Evolutionary conservation across 2,329 filamentous ascomycete genomes (phyloP), one percentile per base, ranked within the genome.

Genomic region (Hypoxylon rubiginosum): DNA sequence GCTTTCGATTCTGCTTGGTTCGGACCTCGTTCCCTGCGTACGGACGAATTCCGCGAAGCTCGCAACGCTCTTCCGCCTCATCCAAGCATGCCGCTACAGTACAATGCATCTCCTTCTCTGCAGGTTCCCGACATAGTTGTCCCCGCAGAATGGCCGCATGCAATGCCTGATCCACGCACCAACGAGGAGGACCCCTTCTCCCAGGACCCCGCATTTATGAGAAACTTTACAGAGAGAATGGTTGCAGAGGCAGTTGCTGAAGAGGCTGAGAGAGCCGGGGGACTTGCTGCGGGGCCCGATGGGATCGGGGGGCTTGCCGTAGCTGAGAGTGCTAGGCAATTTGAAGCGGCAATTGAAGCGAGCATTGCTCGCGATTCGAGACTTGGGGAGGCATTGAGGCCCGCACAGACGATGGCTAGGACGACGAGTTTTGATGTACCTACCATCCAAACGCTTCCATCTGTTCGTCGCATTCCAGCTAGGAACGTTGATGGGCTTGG

Each of bases 401-500:
- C 21, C n/a, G n/a, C n/a, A 10, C 36, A 41, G 36, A n/a, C 2
- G 36, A 41, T 41, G 36, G 36, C 30, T 1, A 32, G 7, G 30
- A 5, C 30, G 2, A 3, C 6, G 36, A 24, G 21, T 24, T 6
- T 5, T 11, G 15, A 7, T n/a, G 11, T 5, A 2, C 15, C 36
- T 39, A n/a, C 11, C 15, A 5, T 9, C 39, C 39, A 15, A 15
- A 13, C 39, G 15, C n/a, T 15, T 41, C 39, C 15, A 41, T 41
- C 39, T 41, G 15, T 9, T 17, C 39, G 39, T 19, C 5, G 39
- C 39, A 13, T 15, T 9, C 39, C 5, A 21, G 2, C 8, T 43
- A 17, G 39, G 8, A 17, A 63, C 36, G 43, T 91, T 1, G 90
- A 97, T 78, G 93, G 93, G 3, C 85, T 97, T 15, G 94, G 93